phyloP scores from a whole-genome alignment of 169 alveolate genomes.

The Plasmodium knowlesi region DNA sequence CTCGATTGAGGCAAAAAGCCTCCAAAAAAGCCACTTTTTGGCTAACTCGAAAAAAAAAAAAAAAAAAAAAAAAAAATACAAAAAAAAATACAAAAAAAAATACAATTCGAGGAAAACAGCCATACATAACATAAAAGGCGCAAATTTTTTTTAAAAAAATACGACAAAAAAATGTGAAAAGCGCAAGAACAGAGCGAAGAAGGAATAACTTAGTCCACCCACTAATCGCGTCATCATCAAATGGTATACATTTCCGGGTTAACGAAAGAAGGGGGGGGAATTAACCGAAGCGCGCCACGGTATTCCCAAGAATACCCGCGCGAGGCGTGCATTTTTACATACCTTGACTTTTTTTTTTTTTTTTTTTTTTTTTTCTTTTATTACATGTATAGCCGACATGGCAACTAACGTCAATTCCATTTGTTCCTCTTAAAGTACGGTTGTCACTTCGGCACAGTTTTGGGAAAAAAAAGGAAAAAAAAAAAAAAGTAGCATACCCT shows the following conservation, averaged over 20 bases:
- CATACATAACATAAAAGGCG: no score
- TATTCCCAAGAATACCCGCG: not conserved
- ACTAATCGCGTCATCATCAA: not conserved
- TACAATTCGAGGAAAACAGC: not conserved
- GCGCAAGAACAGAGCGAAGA: not conserved
- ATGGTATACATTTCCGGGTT: not conserved
- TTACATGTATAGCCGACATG: not conserved
- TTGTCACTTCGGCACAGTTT: not conserved
- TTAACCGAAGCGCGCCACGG: not conserved
- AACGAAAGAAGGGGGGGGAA: not conserved
- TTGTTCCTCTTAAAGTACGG: not conserved
- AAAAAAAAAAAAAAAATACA: not conserved
- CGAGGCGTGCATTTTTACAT: not conserved
- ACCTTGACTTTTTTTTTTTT: not conserved
- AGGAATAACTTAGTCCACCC: not conserved
- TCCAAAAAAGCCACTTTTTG: not conserved
- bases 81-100: no score
- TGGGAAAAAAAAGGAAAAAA: not conserved
- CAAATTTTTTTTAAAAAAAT: not conserved
- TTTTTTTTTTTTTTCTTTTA: no score
- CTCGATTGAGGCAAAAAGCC: not conserved
- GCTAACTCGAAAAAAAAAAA: not conserved
- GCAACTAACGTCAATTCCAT: not conserved
- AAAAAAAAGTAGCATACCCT: not conserved
- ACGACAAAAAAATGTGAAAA: not conserved